Conservation (phyloP, 805 yeast genomes). For the Saturnispora kantuleensis region DNA sequence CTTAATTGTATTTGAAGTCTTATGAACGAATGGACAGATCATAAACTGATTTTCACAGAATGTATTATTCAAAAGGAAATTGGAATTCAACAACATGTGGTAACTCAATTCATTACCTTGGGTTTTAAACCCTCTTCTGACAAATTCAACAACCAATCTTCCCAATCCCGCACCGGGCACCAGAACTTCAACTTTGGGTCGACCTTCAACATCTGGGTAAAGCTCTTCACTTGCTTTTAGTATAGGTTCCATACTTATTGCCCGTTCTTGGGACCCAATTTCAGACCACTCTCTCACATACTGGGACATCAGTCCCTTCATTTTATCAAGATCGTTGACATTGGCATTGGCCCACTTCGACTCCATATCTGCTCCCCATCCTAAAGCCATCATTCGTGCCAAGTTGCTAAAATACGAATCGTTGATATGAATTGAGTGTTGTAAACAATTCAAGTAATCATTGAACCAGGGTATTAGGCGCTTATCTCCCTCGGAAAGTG, state of each 20-base stretch:
- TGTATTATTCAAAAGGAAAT: constrained; percentile 41
- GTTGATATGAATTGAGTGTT: constrained; percentile 36
- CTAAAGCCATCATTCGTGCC: constrained; percentile 33
- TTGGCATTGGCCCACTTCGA: constrained; percentile 34
- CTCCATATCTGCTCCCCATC: constrained; percentile 40
- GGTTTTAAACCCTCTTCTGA: constrained; percentile 44
- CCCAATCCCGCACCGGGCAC: constrained; percentile 64
- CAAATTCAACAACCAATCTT: constrained; percentile 46
- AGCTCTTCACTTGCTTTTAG: constrained; percentile 26
- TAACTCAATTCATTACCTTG: constrained; percentile 62
- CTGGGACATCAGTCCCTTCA: constrained; percentile 45
- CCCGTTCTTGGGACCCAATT: constrained; percentile 41
- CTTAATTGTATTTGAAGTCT: constrained; percentile 34
- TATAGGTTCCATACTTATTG: constrained; percentile 29
- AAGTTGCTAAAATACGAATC: constrained; percentile 33
- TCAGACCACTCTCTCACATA: constrained; percentile 52
- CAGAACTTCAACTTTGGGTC: constrained; percentile 36
- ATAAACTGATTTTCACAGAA: constrained; percentile 30
- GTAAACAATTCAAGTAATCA: constrained; percentile 30
- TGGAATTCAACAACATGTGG: constrained; percentile 52
- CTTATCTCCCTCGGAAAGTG: constrained; percentile 33
- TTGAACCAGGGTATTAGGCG: constrained; percentile 41
- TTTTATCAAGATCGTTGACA: constrained; percentile 43
- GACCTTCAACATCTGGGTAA: constrained; percentile 28
- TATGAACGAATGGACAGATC: constrained; percentile 48